These are phyloP conservation scores for Rostrohypoxylon terebratum DNA, from an alignment of 495 filamentous ascomycete genomes.

Conservation along the genomic window DNA sequence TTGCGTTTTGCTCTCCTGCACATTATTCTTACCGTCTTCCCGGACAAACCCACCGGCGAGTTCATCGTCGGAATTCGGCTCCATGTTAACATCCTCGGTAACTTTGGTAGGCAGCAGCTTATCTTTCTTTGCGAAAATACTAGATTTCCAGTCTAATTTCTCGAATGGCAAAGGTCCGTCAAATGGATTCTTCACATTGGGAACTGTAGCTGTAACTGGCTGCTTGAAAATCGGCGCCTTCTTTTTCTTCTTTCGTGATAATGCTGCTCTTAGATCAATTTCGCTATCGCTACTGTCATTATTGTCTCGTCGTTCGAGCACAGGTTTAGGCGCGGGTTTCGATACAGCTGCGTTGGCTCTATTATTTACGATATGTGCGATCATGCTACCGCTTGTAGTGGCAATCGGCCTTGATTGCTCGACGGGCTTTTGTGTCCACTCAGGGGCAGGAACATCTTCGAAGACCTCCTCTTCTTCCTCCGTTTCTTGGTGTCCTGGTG, in stretches of 20 bases:
- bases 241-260: conserved; percentile 63
- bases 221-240: conserved; percentile 36
- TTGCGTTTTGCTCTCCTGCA: conserved; percentile 16
- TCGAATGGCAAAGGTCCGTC: conserved; percentile 91
- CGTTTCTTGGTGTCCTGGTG: conserved; percentile 46
- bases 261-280: conserved; percentile 70
- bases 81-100: conserved; percentile 41
- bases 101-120: conserved; percentile 42
- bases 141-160: conserved; percentile 76
- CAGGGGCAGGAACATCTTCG: conserved; percentile 60
- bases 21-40: conserved; percentile 53
- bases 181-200: conserved; percentile 67
- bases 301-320: conserved; percentile 50
- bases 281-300: conserved; percentile 69
- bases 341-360: conserved; percentile 66
- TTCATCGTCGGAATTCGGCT: conserved; percentile 59
- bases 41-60: conserved; percentile 77
- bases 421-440: conserved; percentile 67
- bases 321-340: conserved; percentile 51
- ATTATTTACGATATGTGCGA: conserved; percentile 73
- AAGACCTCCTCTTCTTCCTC: conserved; percentile 59
- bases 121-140: conserved; percentile 66
- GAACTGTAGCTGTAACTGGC: conserved; percentile 40
- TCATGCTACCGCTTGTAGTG: conserved; percentile 65
- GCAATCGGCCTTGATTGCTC: conserved; percentile 64